These are phyloP conservation scores for Atkinsonella hypoxylon DNA, from an alignment of 2,329 filamentous ascomycete species.

Conservation along the genomic window DNA sequence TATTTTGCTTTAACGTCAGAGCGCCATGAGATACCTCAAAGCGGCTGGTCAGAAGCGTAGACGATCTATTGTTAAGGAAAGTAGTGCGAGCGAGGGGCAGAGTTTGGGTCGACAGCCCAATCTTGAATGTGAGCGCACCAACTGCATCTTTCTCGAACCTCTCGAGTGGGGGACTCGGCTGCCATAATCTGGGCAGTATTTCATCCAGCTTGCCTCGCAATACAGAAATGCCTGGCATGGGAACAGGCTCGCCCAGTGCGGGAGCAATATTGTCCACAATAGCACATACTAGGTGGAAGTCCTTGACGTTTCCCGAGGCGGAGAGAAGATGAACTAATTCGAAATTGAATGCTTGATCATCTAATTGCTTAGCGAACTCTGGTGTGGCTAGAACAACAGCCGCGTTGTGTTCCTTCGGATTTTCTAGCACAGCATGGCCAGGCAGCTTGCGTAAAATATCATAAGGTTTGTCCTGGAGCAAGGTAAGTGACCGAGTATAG, in stretches of 20 bases:
- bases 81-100: constrained; percentile 67
- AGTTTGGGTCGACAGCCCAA: constrained; percentile 29
- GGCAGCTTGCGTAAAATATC: constrained; percentile 12
- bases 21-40: constrained; percentile 15
- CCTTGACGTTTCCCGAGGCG: constrained; percentile 24
- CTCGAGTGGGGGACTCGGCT: constrained; percentile 14
- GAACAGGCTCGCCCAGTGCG: constrained; percentile 16
- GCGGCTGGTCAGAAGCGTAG: constrained; percentile 38
- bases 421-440: constrained; percentile 15
- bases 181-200: constrained; percentile 37
- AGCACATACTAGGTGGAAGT: constrained; percentile 38
- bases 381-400: constrained; percentile 39
- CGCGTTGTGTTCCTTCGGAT: constrained; percentile 23
- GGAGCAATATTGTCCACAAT: constrained; percentile 43
- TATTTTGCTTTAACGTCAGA: constrained; percentile 14
- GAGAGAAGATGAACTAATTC: constrained; percentile 34
- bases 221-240: constrained; percentile 37
- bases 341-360: constrained; percentile 29
- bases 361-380: constrained; percentile 34
- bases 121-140: constrained; percentile 29
- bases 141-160: constrained; percentile 22
- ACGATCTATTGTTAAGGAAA: constrained; percentile 56
- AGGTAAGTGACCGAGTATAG: neutral
- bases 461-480: constrained; percentile 7
- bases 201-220: constrained; percentile 28